Evolutionary conservation across 768 basidiomycete species (phyloP).

Genomic region (Leccinum incarnatum): DNA sequence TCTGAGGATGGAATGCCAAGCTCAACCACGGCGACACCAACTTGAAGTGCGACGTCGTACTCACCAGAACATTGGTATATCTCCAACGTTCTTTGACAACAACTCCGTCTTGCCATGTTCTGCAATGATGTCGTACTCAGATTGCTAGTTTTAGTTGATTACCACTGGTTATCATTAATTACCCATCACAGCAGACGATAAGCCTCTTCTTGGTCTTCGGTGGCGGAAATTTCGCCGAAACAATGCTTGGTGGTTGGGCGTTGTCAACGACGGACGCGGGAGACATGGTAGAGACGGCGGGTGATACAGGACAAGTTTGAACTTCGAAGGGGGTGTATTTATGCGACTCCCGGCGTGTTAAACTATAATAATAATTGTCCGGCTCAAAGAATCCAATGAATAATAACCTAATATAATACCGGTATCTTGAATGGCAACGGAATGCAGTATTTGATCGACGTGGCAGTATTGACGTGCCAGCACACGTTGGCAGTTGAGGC

Average conservation of each 20-base stretch:
- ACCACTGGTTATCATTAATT: slow-evolving; percentile 17
- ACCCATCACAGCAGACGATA: slow-evolving; percentile 77
- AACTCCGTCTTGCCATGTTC: slow-evolving; percentile 74
- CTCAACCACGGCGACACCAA: not conserved
- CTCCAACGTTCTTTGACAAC: slow-evolving; percentile 40
- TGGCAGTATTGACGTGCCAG: too few relatives aligned
- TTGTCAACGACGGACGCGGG: not conserved
- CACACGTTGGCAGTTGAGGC: not conserved
- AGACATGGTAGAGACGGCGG: slow-evolving; percentile 12
- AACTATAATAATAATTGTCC: not conserved
- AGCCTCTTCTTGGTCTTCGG: slow-evolving; percentile 49
- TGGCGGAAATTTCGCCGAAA: not conserved
- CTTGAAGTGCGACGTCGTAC: slow-evolving; percentile 10
- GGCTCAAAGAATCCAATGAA: not conserved
- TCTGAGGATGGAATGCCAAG: slow-evolving; percentile 31
- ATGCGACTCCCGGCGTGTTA: slow-evolving; percentile 8
- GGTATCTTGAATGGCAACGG: not conserved
- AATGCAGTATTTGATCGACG: not conserved
- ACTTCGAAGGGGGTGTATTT: slow-evolving; percentile 18
- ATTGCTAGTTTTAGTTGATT: not conserved
- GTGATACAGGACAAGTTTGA: not conserved
- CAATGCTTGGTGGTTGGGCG: not conserved
- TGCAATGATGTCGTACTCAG: slow-evolving; percentile 23
- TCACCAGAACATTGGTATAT: slow-evolving; percentile 57
- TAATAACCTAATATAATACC: not conserved